Percentiles rank a stretch among this genome's conserved stretches.
These are phyloP conservation scores for Nemania sp. DNA, from an alignment of 2,329 filamentous ascomycete species.

Conservation along the genomic window DNA sequence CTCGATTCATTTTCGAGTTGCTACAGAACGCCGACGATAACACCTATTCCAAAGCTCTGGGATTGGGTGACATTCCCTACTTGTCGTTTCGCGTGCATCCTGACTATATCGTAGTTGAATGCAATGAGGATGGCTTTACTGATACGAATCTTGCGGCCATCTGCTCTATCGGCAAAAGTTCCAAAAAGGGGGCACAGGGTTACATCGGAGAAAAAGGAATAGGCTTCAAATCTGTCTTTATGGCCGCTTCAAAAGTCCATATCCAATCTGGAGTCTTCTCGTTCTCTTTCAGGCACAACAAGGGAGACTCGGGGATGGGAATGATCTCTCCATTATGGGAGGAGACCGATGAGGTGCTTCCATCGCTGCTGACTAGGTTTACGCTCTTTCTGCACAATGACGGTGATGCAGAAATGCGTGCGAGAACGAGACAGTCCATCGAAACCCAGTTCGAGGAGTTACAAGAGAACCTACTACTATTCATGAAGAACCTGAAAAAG, in stretches of 20 bases:
- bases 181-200: conserved; percentile 47
- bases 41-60: conserved; percentile 39
- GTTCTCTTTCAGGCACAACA: conserved; percentile 49
- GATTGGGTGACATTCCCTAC: conserved; percentile 34
- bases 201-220: conserved; percentile 58
- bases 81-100: conserved; percentile 45
- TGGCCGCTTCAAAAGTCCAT: conserved; percentile 48
- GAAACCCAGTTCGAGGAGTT: conserved; percentile 45
- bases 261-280: conserved; percentile 51
- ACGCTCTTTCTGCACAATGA: conserved; percentile 44
- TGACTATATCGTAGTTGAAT: conserved; percentile 49
- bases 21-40: conserved; percentile 62
- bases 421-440: conserved; percentile 27
- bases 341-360: conserved; percentile 27
- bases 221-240: conserved; percentile 58
- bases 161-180: conserved; percentile 51
- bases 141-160: conserved; percentile 50
- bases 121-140: conserved; percentile 55
- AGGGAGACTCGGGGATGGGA: conserved; percentile 51
- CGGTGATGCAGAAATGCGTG: conserved; percentile 23
- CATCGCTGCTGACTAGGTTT: conserved; percentile 41
- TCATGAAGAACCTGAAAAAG: conserved; percentile 46
- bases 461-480: conserved; percentile 47
- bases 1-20: conserved; percentile 57
- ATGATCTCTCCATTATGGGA: conserved; percentile 55